These are phyloP conservation scores for Chaetomiaceae sp. DNA, from an alignment of 2,329 filamentous ascomycete species.

Conservation along the genomic window DNA sequence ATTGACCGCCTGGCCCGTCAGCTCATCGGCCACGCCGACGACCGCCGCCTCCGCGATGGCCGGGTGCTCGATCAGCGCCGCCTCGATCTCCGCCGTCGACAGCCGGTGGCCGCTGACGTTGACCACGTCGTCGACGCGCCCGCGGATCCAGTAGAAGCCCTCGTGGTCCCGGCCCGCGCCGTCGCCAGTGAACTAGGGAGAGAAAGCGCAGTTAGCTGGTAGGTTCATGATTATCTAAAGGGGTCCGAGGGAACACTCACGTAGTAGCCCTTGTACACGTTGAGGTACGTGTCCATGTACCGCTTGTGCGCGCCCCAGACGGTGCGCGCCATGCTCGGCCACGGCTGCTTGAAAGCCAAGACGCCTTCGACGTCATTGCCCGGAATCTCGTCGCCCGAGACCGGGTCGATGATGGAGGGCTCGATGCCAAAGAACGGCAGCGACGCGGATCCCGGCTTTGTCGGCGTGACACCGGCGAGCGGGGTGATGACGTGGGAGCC, in stretches of 20 bases:
- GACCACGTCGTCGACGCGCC: conserved; percentile 96
- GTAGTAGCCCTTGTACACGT: conserved; percentile 97
- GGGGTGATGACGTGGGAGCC: conserved; percentile 95
- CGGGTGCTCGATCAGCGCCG: conserved; percentile 86
- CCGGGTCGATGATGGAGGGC: conserved; percentile 93
- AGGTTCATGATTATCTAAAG: no score
- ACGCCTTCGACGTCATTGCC: conserved; percentile 98
- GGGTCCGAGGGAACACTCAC: conserved; percentile 47
- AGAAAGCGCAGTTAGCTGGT: no score
- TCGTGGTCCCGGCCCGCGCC: conserved; percentile 95
- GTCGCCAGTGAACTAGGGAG: conserved; percentile 72
- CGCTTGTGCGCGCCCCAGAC: conserved; percentile 97
- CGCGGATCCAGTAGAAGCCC: conserved; percentile 99
- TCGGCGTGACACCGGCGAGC: conserved; percentile 85
- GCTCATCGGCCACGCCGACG: conserved; percentile 85
- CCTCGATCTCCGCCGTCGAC: conserved; percentile 96
- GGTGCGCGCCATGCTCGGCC: conserved; percentile 97
- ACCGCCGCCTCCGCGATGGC: conserved; percentile 90
- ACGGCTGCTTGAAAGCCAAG: conserved; percentile 92
- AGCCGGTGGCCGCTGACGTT: conserved; percentile 96
- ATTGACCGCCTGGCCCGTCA: conserved; percentile 95
- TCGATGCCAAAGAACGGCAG: conserved; percentile 98
- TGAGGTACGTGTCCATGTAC: conserved; percentile 98
- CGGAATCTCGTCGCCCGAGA: conserved; percentile 85
- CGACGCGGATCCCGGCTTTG: conserved; percentile 93